Evolutionary conservation across 108 stramenopile species (phyloP), one percentile per base, ranked within the genome.

Genomic region (Cyclostephanos tholiformis): DNA sequence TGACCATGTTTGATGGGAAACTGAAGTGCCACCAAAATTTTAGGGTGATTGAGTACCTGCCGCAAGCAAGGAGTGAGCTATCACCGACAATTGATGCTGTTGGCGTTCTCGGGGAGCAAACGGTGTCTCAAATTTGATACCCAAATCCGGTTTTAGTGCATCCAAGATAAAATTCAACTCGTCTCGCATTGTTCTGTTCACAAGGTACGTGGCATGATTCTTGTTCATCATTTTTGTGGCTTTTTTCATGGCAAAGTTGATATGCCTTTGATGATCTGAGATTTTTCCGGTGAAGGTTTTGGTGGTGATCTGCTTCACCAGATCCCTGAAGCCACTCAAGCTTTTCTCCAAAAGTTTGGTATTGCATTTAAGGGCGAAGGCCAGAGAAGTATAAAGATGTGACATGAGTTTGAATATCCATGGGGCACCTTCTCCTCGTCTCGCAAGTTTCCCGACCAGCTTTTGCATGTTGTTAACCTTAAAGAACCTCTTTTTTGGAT

Each of bases 301-400:
- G 5, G 53, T 35, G 3, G 38, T 26, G 41, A 65, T 43, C 2
- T 9, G 53, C 19, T 74, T 13, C 8, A 57, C 25, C 0, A 65
- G 27, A 4, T 4, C 13, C 17, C 43, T 25, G 65, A 75, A 75
- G 2, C 17, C 55, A 4, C 8, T 7, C 13, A 16, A 57, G 11
- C 27, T n/a, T 0, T 57, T 27, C 14, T 48, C 1, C 14, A 36
- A 10, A 26, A 75, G 29, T 35, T 60, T 2, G n/a, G 32, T 59
- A 49, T 77, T 69, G 0, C 11, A 4, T 4, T 20, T 10, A 1
- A 77, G 51, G 0, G 76, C 62, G 16, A 29, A 29, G 12, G 69
- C 59, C 1, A 77, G 44, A 2, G 68, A 69, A 6, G 62, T 35
- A n/a, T 76, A 76, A 17, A 67, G 8, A 29, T 68, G 75, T 8